Evolutionary conservation across 148 eudicot genomes (phyloP).

Genomic region (Spergularia marina): DNA sequence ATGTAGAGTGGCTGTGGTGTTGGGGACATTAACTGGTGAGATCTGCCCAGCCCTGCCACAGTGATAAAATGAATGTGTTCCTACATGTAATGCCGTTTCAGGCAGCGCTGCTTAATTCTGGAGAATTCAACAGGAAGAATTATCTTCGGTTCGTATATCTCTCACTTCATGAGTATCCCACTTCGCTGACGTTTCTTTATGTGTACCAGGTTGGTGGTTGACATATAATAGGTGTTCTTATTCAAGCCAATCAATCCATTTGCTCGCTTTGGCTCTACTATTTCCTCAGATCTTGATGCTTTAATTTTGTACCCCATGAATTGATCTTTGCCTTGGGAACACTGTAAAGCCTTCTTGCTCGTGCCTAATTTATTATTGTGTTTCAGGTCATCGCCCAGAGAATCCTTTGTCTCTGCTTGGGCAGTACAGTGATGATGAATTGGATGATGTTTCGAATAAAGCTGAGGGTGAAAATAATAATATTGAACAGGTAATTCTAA

Average conservation of each 20-base stretch:
- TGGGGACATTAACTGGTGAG: conserved; percentile 76
- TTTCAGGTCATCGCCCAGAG: conserved; percentile 64
- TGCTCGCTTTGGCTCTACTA: conserved; percentile 14
- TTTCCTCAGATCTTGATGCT: background rate
- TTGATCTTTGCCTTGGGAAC: conserved; percentile 10
- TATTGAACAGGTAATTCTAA: conserved; percentile 51
- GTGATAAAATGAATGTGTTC: conserved; percentile 66
- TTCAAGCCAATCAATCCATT: conserved; percentile 21
- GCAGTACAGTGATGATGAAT: conserved; percentile 93
- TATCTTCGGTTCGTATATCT: conserved; percentile 89
- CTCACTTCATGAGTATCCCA: conserved; percentile 67
- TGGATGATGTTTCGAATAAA: conserved; percentile 63
- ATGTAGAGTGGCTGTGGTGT: conserved; percentile 88
- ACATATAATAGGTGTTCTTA: conserved; percentile 31
- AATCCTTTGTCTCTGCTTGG: conserved; percentile 86
- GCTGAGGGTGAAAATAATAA: conserved; percentile 29
- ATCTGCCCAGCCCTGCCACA: conserved; percentile 62
- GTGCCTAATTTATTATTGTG: conserved; percentile 27
- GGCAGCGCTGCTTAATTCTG: conserved; percentile 60
- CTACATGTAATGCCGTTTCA: conserved; percentile 55
- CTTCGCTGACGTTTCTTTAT: conserved; percentile 48
- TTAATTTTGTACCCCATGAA: conserved; percentile 8
- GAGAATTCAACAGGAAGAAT: conserved; percentile 50
- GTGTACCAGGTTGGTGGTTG: conserved; percentile 60
- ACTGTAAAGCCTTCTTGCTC: background rate